Percentiles rank a stretch among this genome's conserved stretches.
Conservation (phyloP, 805 yeast genomes). For the Lipomyces kockii region DNA sequence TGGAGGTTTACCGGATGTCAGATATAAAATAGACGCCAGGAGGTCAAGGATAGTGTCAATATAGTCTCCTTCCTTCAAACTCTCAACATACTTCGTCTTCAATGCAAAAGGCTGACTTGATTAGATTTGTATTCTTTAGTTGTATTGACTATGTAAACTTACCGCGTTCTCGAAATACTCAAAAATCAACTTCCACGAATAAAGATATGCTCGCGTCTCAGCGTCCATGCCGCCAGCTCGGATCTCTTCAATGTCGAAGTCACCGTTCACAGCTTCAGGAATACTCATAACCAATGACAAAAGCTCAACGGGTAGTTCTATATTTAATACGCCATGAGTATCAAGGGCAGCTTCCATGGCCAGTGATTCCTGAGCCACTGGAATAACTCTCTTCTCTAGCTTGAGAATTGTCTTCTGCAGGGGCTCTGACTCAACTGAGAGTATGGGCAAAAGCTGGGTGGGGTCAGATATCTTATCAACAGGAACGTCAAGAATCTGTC, state of each 20-base stretch:
- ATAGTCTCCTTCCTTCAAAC: slow-evolving; percentile 56
- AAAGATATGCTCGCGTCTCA: slow-evolving; percentile 51
- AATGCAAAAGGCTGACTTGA: slow-evolving; percentile 55
- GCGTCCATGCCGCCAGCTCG: slow-evolving; percentile 20
- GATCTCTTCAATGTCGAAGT: slow-evolving; percentile 11
- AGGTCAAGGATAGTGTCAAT: slow-evolving; percentile 58
- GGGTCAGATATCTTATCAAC: slow-evolving; percentile 18
- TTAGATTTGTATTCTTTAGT: background rate
- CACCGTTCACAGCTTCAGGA: slow-evolving; percentile 23
- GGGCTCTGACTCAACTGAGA: slow-evolving; percentile 30
- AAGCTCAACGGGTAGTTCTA: slow-evolving; percentile 51
- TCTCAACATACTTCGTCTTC: slow-evolving; percentile 62
- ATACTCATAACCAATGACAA: slow-evolving; percentile 43
- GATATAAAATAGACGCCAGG: slow-evolving; percentile 53
- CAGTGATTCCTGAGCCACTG: slow-evolving; percentile 54
- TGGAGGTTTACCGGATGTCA: slow-evolving; percentile 42
- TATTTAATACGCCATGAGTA: slow-evolving; percentile 35
- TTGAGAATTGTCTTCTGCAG: slow-evolving; percentile 50
- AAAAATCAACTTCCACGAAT: slow-evolving; percentile 72
- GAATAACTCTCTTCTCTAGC: slow-evolving; percentile 49
- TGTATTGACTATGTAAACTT: slow-evolving; percentile 2
- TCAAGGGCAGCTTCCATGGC: slow-evolving; percentile 50
- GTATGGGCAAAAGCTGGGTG: slow-evolving; percentile 21
- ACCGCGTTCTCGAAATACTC: slow-evolving; percentile 64
- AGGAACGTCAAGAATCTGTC: slow-evolving; percentile 25